A percentile compares a stretch with the other conserved stretches of the same genome.
Conservation (phyloP, 1,139 yeast species). For the Zygoascus hellenicus region DNA sequence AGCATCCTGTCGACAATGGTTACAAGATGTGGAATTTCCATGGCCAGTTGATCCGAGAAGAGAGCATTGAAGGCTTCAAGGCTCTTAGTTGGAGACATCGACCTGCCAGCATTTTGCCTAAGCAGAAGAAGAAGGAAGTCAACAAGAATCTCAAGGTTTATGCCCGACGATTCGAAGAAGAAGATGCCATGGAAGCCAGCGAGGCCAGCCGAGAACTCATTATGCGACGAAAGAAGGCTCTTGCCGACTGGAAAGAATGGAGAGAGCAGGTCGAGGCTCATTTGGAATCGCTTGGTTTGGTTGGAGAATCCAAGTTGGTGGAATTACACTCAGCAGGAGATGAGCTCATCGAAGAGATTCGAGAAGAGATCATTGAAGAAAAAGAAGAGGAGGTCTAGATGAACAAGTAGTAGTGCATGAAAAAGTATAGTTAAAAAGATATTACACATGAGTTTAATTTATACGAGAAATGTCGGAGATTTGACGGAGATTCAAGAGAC, state of each 20-base stretch:
- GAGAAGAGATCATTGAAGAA: constrained; percentile 67
- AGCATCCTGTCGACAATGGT: constrained; percentile 83
- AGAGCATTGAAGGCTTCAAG: constrained; percentile 73
- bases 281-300: constrained; percentile 42
- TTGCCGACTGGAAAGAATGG: constrained; percentile 84
- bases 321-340: constrained; percentile 37
- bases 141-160: constrained; percentile 85
- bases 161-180: constrained; percentile 89
- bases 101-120: constrained; percentile 70
- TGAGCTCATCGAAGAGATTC: constrained; percentile 70
- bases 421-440: neutral
- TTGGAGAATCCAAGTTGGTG: constrained; percentile 27
- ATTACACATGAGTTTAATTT: neutral
- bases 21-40: constrained; percentile 81
- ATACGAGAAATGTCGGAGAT: neutral
- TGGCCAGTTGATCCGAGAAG: constrained; percentile 72
- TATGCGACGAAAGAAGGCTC: constrained; percentile 71
- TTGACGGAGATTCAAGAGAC: neutral
- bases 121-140: constrained; percentile 81
- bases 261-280: constrained; percentile 52
- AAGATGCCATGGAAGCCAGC: constrained; percentile 95
- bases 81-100: constrained; percentile 97
- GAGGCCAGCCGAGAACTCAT: constrained; percentile 88
- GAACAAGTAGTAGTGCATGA: constrained; percentile 4
- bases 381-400: constrained; percentile 24